phyloP scores from a whole-genome alignment of 2,329 filamentous ascomycete genomes.

The Pseudogymnoascus sp. region DNA sequence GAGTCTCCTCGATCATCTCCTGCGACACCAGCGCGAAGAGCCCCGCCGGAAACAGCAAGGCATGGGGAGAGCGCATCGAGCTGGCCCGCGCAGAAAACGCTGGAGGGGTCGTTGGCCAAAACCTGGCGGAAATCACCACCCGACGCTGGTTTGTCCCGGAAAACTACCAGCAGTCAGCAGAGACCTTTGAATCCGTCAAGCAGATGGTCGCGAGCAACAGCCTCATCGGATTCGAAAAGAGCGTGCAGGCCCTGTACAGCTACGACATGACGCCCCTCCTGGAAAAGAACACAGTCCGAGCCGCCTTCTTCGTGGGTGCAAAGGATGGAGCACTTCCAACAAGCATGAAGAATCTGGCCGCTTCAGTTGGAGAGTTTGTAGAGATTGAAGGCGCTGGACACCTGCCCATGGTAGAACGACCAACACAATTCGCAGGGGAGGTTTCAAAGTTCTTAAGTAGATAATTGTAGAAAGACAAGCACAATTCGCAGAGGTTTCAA shows the following conservation, averaged over 20 bases:
- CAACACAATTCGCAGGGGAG: conserved; percentile 56
- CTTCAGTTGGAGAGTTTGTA: conserved; percentile 48
- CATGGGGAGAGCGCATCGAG: conserved; percentile 69
- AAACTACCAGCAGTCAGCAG: conserved; percentile 40
- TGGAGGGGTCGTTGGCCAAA: conserved; percentile 49
- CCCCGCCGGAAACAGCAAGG: conserved; percentile 64
- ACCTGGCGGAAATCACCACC: conserved; percentile 63
- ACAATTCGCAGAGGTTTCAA: conserved; percentile 43
- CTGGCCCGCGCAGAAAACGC: conserved; percentile 45
- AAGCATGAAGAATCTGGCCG: conserved; percentile 69
- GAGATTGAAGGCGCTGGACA: conserved; percentile 66
- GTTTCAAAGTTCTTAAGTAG: conserved; percentile 46
- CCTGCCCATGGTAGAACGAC: conserved; percentile 74
- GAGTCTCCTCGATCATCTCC: conserved; percentile 54
- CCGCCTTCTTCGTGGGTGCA: conserved; percentile 62
- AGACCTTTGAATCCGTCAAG: conserved; percentile 48
- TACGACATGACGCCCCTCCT: conserved; percentile 58
- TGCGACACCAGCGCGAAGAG: conserved; percentile 73
- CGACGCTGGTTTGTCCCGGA: conserved; percentile 62
- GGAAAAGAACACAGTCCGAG: conserved; percentile 45
- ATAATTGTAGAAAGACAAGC: too few relatives aligned
- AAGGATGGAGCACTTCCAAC: conserved; percentile 66
- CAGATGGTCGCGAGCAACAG: conserved; percentile 62
- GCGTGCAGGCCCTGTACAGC: conserved; percentile 61
- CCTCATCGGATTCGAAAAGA: conserved; percentile 58